These are phyloP conservation scores for Jatropha multifida DNA, from an alignment of 441 rosid species.

Conservation along the genomic window DNA sequence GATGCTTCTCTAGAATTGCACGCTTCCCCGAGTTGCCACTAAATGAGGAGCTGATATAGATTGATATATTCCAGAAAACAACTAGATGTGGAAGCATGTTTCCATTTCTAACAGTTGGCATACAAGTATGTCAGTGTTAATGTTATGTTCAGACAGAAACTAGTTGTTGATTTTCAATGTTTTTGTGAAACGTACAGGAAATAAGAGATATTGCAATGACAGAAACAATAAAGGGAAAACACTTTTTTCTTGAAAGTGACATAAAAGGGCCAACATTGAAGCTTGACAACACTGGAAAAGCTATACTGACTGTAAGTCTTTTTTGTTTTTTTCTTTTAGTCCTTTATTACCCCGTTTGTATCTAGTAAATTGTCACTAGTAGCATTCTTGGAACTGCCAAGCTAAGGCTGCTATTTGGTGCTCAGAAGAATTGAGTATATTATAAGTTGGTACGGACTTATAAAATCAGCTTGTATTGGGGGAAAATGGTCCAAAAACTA, in stretches of 20 bases:
- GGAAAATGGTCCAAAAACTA: neutral
- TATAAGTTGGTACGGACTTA: neutral
- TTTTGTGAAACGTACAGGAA: conserved; percentile 47
- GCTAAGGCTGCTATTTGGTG: neutral
- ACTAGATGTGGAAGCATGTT: neutral
- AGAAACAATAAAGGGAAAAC: conserved; percentile 64
- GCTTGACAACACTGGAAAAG: conserved; percentile 92
- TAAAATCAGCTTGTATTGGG: neutral
- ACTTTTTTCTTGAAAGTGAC: conserved; percentile 84
- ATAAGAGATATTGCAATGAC: conserved; percentile 73
- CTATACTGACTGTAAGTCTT: conserved; percentile 71
- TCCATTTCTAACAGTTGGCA: neutral
- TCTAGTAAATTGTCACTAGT: neutral
- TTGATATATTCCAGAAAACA: neutral
- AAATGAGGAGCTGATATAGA: neutral
- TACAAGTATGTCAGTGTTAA: neutral
- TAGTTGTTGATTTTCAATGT: conserved; percentile 9
- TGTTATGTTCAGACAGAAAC: neutral
- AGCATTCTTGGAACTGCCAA: neutral
- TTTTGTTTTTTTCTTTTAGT: neutral
- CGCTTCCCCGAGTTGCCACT: neutral
- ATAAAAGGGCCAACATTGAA: conserved; percentile 82
- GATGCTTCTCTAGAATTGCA: conserved; percentile 3
- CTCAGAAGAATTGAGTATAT: neutral
- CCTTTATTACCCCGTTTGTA: neutral